Percentiles rank a stretch among this genome's conserved stretches.
phyloP scores from a whole-genome alignment of 1,284 basidiomycete genomes.

The Sporisorium scitamineum region DNA sequence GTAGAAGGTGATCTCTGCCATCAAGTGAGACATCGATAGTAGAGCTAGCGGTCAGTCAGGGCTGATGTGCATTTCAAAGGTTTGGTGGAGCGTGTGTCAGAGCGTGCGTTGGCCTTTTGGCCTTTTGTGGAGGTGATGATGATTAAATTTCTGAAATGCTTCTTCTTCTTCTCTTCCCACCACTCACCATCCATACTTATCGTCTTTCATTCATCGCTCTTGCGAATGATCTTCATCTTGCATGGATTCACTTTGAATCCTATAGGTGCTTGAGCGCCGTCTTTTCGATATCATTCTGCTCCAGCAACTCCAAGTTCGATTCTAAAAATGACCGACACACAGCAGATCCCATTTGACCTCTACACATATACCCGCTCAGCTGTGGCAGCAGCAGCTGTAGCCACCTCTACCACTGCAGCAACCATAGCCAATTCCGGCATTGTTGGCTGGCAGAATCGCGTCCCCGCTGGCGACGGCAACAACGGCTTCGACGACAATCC shows the following conservation, averaged over 20 bases:
- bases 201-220: not conserved
- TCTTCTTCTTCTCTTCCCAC: not conserved
- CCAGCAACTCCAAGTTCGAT: not conserved
- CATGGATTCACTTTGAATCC: slow-evolving; percentile 10
- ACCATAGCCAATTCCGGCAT: not conserved
- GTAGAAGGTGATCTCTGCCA: not conserved
- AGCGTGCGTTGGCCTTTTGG: too few species aligned
- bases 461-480: slow-evolving; percentile 7
- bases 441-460: not conserved
- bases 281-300: not conserved
- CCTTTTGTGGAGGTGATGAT: not conserved
- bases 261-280: slow-evolving; percentile 28
- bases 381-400: slow-evolving; percentile 9
- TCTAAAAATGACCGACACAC: slow-evolving; percentile 14
- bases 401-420: slow-evolving; percentile 13
- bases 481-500: slow-evolving; percentile 32
- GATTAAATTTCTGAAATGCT: not conserved
- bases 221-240: not conserved
- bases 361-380: slow-evolving; percentile 27
- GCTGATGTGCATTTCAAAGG: not conserved
- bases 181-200: not conserved
- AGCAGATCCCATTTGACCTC: slow-evolving; percentile 26
- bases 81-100: not conserved
- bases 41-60: too few species aligned
- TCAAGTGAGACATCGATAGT: too few species aligned